Evolutionary conservation across 2,329 filamentous ascomycete genomes (phyloP).

Genomic region (Monosporascus sp.): DNA sequence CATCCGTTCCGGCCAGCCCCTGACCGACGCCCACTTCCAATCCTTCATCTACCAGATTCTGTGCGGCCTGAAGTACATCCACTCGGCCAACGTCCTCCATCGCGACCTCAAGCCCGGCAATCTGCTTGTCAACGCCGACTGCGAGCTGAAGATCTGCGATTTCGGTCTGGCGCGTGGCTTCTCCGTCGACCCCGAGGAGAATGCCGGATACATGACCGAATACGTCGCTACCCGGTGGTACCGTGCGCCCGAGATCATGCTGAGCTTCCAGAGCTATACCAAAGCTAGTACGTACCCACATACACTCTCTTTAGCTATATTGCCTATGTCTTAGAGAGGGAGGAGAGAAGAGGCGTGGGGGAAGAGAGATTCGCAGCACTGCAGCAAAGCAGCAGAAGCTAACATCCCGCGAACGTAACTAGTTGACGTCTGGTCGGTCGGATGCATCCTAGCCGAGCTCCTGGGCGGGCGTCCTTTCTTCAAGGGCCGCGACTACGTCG

Average conservation of each 20-base stretch:
- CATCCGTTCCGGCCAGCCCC: conserved; percentile 90
- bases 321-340: conserved; percentile 1
- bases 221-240: conserved; percentile 98
- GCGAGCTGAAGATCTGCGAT: conserved; percentile 98
- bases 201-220: conserved; percentile 99
- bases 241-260: conserved; percentile 93
- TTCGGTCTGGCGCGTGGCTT: conserved; percentile 96
- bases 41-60: conserved; percentile 99
- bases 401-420: conserved; percentile 2
- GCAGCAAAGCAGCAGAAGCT: neutral
- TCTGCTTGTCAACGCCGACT: conserved; percentile 95
- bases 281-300: conserved; percentile 87
- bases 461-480: conserved; percentile 96
- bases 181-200: conserved; percentile 94
- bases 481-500: conserved; percentile 98
- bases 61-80: conserved; percentile 97
- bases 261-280: conserved; percentile 99
- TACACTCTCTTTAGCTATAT: neutral
- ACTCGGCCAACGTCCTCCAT: conserved; percentile 96
- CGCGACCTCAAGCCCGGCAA: conserved; percentile 97
- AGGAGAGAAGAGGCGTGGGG: too few relatives aligned
- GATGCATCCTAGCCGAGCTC: conserved; percentile 93
- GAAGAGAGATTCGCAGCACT: too few relatives aligned
- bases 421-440: conserved; percentile 99
- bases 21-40: conserved; percentile 98